A percentile compares a stretch with the other conserved stretches of the same genome.
Conservation (phyloP, 208 protist genomes). For the Histomonas meleagridis region DNA sequence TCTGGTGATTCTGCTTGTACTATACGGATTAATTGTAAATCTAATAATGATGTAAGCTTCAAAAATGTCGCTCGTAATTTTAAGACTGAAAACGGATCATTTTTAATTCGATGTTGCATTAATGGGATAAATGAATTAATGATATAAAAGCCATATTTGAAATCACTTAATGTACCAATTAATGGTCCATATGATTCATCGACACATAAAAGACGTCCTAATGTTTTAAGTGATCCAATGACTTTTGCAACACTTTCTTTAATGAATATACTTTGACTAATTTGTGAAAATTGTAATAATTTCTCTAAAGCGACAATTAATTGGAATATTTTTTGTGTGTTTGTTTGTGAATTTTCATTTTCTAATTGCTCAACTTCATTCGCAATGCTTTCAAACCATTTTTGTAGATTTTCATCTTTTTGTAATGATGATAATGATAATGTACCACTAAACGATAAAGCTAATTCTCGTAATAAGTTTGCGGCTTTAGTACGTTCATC, state of each 20-base stretch:
- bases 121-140: conserved; percentile 69
- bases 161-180: conserved; percentile 71
- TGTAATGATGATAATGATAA: conserved; percentile 60
- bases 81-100: conserved; percentile 45
- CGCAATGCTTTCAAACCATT: conserved; percentile 75
- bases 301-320: conserved; percentile 79
- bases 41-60: conserved; percentile 80
- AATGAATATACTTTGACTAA: neutral
- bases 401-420: conserved; percentile 70
- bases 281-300: conserved; percentile 81
- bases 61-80: conserved; percentile 81
- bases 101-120: conserved; percentile 77
- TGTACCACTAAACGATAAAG: conserved; percentile 76
- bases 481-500: conserved; percentile 57
- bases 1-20: conserved; percentile 54
- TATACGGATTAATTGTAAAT: conserved; percentile 77
- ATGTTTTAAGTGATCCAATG: neutral
- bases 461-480: conserved; percentile 59
- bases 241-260: conserved; percentile 12
- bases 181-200: neutral
- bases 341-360: conserved; percentile 59
- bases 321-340: conserved; percentile 77
- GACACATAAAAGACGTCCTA: neutral
- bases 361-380: conserved; percentile 53
- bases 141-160: conserved; percentile 85